phyloP scores from a whole-genome alignment of 78 protist genomes.

The Parvularia atlantis region DNA sequence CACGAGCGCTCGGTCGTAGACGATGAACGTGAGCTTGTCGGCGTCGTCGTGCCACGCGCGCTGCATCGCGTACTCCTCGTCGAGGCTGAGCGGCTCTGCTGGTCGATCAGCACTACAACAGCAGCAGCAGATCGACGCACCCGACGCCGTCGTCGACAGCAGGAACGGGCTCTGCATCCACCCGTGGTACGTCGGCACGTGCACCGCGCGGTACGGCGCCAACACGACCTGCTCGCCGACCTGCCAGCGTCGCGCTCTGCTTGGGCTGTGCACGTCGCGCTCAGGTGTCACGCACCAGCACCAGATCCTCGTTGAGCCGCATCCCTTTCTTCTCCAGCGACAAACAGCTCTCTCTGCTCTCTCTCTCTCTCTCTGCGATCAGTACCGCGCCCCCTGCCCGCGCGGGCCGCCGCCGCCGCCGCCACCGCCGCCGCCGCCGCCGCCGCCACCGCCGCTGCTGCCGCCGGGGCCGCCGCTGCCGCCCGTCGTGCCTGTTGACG shows the following conservation, averaged over 20 bases:
- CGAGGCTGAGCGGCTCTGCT: slow-evolving; percentile 63
- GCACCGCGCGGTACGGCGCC: slow-evolving; percentile 67
- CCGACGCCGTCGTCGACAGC: slow-evolving; percentile 3
- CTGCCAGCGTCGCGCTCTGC: not conserved
- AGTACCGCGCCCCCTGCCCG: too few relatives aligned
- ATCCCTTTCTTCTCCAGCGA: too few relatives aligned
- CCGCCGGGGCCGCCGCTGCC: too few relatives aligned
- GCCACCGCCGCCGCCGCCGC: not conserved
- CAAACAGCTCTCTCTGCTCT: too few relatives aligned
- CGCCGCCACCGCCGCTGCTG: not conserved
- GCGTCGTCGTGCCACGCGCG: slow-evolving; percentile 57
- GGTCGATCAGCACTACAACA: not conserved
- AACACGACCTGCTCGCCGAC: slow-evolving; percentile 44
- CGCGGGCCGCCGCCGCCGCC: not conserved
- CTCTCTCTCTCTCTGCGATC: too few relatives aligned
- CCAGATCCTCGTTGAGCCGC: not conserved
- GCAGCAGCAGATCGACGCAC: not conserved
- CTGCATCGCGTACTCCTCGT: slow-evolving; percentile 77
- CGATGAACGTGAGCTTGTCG: slow-evolving; percentile 45
- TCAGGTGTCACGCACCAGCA: not conserved
- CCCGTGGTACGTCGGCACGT: slow-evolving; percentile 65
- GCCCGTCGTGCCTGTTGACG: too few relatives aligned
- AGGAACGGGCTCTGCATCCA: slow-evolving; percentile 73
- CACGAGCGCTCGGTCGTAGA: not conserved
- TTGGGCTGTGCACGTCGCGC: not conserved